Base-by-base conservation (phyloP, 2,329 filamentous ascomycete genomes). In the Xylariomycetidae sp. region DNA sequence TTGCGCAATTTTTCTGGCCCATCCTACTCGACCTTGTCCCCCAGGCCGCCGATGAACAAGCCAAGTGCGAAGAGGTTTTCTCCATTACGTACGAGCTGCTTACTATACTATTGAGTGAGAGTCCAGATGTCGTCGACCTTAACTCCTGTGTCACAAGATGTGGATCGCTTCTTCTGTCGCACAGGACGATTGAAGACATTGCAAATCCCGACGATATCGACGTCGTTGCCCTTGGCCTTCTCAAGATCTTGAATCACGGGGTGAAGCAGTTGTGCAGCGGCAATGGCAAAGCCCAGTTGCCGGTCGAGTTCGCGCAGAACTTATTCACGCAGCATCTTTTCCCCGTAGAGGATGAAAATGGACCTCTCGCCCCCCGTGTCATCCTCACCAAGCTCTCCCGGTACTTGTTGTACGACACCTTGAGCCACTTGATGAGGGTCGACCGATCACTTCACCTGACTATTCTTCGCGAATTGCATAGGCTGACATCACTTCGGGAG, bases 321-420 rank as follows among this genome's bases (percentile, higher is more conserved):
- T 53, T 88, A 1, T 76, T 87, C 45, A 73, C 68, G 50, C 72
- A 64, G 35, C 79, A 82, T 47, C 61, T 88, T 1, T 86, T 86
- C 44, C 82, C 83, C 0, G 64, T 68, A 1, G 52, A 60, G n/a
- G 43, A 53, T 42, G 17, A 43, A 43, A 10, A 39, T 19, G 40
- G 49, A 34, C 38, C 52, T 47, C 18, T 57, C 39, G 29, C 61
- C 57, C 37, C 65, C 53, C 14, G 58, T 27, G 60, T 66, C 17
- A 48, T 76, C 5, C 61, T 85, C 30, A 67, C 76, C 38, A 56
- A 59, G 2, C 50, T 64, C 19, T 79, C 78, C 7, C 69, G 83
- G 17, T 60, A 65, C 16, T 70, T 71, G 42, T 58, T 88, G 6
- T 77, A 76, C 42, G 70, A 75, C 26, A 68, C 82, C 19, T 59